Base-by-base conservation (phyloP, 73 alveolate genomes). In the Diophrys sp. region DNA sequence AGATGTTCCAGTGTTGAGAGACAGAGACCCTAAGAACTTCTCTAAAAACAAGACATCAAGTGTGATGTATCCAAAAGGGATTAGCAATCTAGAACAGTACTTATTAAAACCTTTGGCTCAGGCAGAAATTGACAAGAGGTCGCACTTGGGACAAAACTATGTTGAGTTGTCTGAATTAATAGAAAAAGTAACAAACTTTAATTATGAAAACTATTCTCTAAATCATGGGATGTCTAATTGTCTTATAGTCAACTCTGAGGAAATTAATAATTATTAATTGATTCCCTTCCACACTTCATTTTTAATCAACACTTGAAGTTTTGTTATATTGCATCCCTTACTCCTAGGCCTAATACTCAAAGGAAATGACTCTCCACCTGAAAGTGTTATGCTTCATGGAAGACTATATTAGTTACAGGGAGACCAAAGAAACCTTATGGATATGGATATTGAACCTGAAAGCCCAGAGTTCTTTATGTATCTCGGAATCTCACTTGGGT, bases 31-130 rank as follows among this genome's bases (percentile, higher is more conserved):
- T 25, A 68, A 29, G 31, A 68, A 68, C 29, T 25, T 23, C 54
- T 68, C 56, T 29, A 23, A 67, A 26, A 78, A 78, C 33, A 68
- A 31, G 62, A 78, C 87, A 25, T 56, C 78, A 30, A 2, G 23
- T 24, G 33, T 78, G 18, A 76, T 25, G 24, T 78, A 68, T 68
- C 87, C 87, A 1, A 78, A 68, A 69, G 87, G 87, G 11, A 56
- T 78, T n/a, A 56, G 73, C 0, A 56, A 78, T 31, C 32, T 78
- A 23, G 71, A 68, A 44, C 56, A 32, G 30, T 78, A 67, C 29
- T 32, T 78, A n/a, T 28, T 68, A 24, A 31, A 68, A 14, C 75
- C 75, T 5, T 26, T 26, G 2, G 1, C 75, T 31, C 24, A 68
- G 24, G 44, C 23, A 2, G 75, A 68, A 29, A 68, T 23, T 2